Evolutionary conservation across 352 stramenopile species (phyloP).

Genomic region (Elongisporangium prolatum): DNA sequence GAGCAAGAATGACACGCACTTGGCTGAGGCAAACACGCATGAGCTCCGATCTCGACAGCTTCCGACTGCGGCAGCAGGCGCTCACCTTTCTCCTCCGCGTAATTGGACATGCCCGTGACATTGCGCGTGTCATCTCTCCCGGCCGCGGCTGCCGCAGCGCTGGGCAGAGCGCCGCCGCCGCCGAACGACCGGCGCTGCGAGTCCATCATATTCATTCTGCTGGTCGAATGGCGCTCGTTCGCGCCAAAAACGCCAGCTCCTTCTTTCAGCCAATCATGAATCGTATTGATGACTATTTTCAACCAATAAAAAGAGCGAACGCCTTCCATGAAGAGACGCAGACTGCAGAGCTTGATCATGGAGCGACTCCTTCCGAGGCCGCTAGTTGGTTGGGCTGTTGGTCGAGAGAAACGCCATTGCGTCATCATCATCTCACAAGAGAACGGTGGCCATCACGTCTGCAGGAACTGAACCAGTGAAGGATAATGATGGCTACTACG

Average conservation of each 20-base stretch:
- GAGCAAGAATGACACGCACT: constrained; percentile 69
- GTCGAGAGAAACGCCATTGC: too few relatives aligned
- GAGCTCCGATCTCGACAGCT: not conserved
- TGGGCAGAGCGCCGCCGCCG: not conserved
- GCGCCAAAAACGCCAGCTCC: not conserved
- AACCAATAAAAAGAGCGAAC: not conserved
- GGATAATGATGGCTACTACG: too few relatives aligned
- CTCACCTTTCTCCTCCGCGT: constrained; percentile 45
- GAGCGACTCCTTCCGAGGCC: too few relatives aligned
- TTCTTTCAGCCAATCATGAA: not conserved
- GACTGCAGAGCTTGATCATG: too few relatives aligned
- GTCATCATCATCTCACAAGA: too few relatives aligned
- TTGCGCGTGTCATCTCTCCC: constrained; percentile 3
- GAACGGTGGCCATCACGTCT: too few relatives aligned
- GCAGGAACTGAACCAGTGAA: too few relatives aligned
- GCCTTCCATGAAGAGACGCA: too few relatives aligned
- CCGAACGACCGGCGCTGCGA: not conserved
- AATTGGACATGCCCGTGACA: constrained; percentile 29
- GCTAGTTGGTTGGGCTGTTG: too few relatives aligned
- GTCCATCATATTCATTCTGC: not conserved
- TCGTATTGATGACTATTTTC: not conserved
- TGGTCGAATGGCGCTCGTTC: not conserved
- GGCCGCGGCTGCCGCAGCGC: too few relatives aligned
- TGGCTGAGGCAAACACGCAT: constrained; percentile 27
- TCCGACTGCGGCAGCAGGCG: not conserved